Conservation (phyloP, 2,329 filamentous ascomycete genomes). For the Colletotrichum trifolii region DNA sequence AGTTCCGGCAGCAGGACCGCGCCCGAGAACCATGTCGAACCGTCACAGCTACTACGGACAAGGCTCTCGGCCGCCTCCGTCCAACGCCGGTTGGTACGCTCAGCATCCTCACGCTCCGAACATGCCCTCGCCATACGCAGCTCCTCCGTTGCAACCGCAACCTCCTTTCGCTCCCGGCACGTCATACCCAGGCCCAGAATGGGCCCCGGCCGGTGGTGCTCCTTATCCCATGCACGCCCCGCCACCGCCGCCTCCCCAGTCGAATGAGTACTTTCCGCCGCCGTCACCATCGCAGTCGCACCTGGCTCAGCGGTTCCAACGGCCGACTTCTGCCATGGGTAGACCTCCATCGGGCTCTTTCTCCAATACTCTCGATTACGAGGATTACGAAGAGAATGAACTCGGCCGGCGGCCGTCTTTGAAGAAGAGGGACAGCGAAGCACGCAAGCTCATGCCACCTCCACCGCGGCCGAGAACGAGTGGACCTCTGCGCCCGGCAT, state of each 20-base stretch:
- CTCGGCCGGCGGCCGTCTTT: conserved; percentile 56
- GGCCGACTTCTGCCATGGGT: conserved; percentile 54
- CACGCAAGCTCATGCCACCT: conserved; percentile 61
- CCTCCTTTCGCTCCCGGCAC: conserved; percentile 26
- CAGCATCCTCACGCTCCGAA: conserved; percentile 13
- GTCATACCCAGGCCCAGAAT: conserved; percentile 21
- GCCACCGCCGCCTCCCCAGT: conserved; percentile 8
- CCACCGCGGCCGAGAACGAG: conserved; percentile 41
- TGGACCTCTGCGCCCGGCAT: conserved; percentile 41
- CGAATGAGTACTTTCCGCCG: conserved; percentile 34
- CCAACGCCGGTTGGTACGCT: conserved; percentile 37
- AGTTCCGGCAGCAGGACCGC: conserved; percentile 41
- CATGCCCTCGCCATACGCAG: conserved; percentile 15
- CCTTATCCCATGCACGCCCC: conserved; percentile 23
- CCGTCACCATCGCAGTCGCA: conserved; percentile 36
- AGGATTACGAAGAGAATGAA: conserved; percentile 53
- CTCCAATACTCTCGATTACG: conserved; percentile 48
- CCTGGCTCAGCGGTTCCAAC: conserved; percentile 35
- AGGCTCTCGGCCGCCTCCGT: conserved; percentile 35
- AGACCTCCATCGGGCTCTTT: conserved; percentile 42
- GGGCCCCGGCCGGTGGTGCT: conserved; percentile 19
- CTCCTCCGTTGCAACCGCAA: conserved; percentile 16
- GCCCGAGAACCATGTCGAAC: conserved; percentile 39
- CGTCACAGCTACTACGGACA: conserved; percentile 37
- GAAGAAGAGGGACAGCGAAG: conserved; percentile 55